Evolutionary conservation across 495 filamentous ascomycete species (phyloP).

Genomic region (Penicillium goetzii): DNA sequence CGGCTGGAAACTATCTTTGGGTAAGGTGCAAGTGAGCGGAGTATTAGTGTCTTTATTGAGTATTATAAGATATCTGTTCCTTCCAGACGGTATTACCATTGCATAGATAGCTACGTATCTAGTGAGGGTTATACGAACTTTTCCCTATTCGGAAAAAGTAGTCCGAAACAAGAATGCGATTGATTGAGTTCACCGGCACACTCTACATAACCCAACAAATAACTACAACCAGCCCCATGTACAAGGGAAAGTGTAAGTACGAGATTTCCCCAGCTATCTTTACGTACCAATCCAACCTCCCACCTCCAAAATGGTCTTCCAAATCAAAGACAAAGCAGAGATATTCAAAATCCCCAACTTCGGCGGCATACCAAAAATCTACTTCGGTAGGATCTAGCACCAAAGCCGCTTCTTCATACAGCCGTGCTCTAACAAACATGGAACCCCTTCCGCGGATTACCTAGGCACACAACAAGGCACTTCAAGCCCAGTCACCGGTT

Average conservation of each 20-base stretch:
- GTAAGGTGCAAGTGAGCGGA: background rate
- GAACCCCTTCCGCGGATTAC: background rate
- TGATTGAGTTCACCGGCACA: background rate
- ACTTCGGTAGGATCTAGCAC: background rate
- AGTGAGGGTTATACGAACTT: background rate
- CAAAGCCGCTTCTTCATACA: background rate
- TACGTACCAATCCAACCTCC: background rate
- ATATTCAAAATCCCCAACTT: background rate
- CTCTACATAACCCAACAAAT: background rate
- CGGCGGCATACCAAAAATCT: background rate
- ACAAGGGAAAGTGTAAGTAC: background rate
- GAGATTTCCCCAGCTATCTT: background rate
- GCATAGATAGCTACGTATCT: background rate
- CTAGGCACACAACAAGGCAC: background rate
- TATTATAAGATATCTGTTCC: background rate
- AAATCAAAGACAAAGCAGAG: background rate
- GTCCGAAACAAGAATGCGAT: background rate
- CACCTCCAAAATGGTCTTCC: background rate
- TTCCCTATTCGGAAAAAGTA: background rate
- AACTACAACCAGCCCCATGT: background rate
- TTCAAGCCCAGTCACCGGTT: background rate
- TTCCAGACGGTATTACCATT: background rate
- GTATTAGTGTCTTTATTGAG: background rate
- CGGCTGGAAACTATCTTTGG: slow-evolving; percentile 1
- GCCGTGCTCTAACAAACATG: background rate